Evolutionary conservation across 1,284 basidiomycete species (phyloP).

Genomic region (Puccinia hordei): DNA sequence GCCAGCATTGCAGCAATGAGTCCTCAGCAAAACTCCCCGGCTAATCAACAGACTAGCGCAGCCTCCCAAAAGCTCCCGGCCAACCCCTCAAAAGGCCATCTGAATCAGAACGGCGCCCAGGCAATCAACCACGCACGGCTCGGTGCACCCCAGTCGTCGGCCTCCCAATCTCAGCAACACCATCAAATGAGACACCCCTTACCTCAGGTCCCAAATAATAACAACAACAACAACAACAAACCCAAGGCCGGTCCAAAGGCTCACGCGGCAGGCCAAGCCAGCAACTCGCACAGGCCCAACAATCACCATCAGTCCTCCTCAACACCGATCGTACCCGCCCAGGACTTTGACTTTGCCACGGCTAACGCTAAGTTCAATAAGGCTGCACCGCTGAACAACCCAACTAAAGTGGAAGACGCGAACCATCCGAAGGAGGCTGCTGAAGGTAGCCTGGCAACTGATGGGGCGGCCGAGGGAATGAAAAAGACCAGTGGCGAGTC

Average conservation of each 20-base stretch:
- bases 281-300: constrained; percentile 9
- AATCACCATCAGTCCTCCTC: constrained; percentile 9
- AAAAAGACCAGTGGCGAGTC: background rate
- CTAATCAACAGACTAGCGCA: constrained; percentile 4
- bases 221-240: constrained; percentile 11
- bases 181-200: constrained; percentile 30
- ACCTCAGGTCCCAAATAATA: constrained; percentile 28
- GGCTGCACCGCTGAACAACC: constrained; percentile 8
- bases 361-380: constrained; percentile 45
- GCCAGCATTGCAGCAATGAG: constrained; percentile 26
- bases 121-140: background rate
- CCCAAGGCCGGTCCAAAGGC: background rate
- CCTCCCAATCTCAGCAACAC: constrained; percentile 5
- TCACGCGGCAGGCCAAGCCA: background rate
- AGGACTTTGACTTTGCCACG: constrained; percentile 46
- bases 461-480: background rate
- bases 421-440: background rate
- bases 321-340: constrained; percentile 25
- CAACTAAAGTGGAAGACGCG: background rate
- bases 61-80: background rate
- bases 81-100: background rate
- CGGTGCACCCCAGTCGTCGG: background rate
- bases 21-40: background rate
- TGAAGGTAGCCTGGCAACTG: background rate
- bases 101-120: background rate